Evolutionary conservation across 768 basidiomycete genomes (phyloP).

Genomic region (Guyanaporus albipodus): DNA sequence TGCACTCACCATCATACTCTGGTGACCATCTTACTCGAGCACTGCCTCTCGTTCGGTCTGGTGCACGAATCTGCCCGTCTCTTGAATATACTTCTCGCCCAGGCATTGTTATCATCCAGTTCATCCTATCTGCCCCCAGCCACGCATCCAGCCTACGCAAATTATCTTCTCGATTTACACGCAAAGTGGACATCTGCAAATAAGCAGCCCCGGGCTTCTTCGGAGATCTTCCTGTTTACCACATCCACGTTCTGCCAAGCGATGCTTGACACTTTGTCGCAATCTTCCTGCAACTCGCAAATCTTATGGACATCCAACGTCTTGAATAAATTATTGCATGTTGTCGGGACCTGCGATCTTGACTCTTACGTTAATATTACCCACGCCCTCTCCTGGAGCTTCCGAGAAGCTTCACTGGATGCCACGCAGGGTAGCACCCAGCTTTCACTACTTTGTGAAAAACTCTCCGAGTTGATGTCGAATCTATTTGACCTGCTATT

Average conservation of each 20-base stretch:
- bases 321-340: constrained; percentile 34
- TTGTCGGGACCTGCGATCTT: constrained; percentile 30
- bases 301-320: constrained; percentile 44
- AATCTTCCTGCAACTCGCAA: constrained; percentile 30
- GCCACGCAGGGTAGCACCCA: not conserved
- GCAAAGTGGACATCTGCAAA: constrained; percentile 34
- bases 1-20: constrained; percentile 49
- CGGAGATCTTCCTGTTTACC: constrained; percentile 17
- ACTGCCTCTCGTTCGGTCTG: constrained; percentile 44
- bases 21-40: constrained; percentile 45
- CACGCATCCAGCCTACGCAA: constrained; percentile 43
- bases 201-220: not conserved
- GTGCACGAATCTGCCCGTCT: constrained; percentile 40
- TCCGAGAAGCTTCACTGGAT: constrained; percentile 6
- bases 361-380: constrained; percentile 32
- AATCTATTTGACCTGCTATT: constrained; percentile 24
- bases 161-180: constrained; percentile 45
- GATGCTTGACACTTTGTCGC: constrained; percentile 14
- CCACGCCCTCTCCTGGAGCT: constrained; percentile 25
- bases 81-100: constrained; percentile 39
- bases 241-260: constrained; percentile 27
- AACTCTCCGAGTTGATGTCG: constrained; percentile 20
- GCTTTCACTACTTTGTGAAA: constrained; percentile 12
- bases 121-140: constrained; percentile 28
- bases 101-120: constrained; percentile 33